Base-by-base conservation (phyloP, 2,329 filamentous ascomycete genomes). In the Fusarium nelsonii region DNA sequence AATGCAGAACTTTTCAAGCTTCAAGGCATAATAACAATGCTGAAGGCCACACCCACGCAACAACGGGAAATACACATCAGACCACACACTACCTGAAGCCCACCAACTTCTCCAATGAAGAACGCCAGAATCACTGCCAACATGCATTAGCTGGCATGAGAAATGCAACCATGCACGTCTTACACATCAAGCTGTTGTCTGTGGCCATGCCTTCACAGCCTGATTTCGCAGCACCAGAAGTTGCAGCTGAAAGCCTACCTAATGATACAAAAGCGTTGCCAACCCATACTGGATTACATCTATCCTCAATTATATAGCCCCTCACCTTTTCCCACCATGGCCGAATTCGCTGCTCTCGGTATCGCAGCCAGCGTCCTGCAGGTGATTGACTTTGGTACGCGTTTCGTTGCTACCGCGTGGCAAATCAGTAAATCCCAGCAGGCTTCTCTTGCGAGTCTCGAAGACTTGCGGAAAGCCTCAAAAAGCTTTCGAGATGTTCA, bases 371-470 rank as follows among this genome's bases (percentile, higher is more conserved):
- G 60, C 3, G 18, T 54, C 0, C 18, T 66, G 10, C 62, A 65
- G 14, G 37, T 66, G 4, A 26, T 66, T 2, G 63, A 66, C 33
- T 65, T 65, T 9, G 62, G 62, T 4, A 61, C 18, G 5, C 55
- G 50, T 4, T 66, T 66, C n/a, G 9, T 57, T 16, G 40, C 20
- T 6, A 66, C 55, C 1, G 16, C 58, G 1, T 51, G 26, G 15
- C 37, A 56, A 14, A 26, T 53, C 0, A 44, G 34, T n/a, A 30
- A 28, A 20, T 54, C 49, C 1, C 50, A 56, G 14, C 11, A 8
- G 0, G 10, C 6, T 10, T 48, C 50, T 3, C 18, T 32, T 3
- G 15, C 5, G 4, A 15, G 8, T 6, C 14, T 63, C 0, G 23
- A 43, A 2, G 39, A 32, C 18, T 8, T 66, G 0, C 54, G 39